Evolutionary conservation across 2,329 filamentous ascomycete genomes (phyloP), one percentile per base, ranked within the genome.

Genomic region (Aureobasidium pullulans): DNA sequence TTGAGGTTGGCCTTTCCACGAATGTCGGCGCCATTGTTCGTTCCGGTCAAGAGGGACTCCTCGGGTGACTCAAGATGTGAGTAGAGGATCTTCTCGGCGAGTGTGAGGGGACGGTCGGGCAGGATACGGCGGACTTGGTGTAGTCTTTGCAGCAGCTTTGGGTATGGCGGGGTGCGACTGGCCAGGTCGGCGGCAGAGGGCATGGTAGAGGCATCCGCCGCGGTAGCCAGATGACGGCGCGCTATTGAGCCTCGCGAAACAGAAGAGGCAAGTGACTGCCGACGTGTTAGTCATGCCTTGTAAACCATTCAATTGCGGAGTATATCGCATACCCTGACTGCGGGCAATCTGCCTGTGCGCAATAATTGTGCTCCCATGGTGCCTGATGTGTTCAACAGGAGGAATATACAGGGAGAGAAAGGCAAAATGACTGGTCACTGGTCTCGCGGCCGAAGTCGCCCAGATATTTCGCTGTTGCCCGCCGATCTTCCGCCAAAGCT

Each of bases 61-160:
- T 96, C 92, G 6, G 86, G 84, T 69, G 90, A 89, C 75, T 94
- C 87, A 64, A 99, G 80, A 77, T 99, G 94, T 68, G 92, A 90
- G 79, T 97, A 99, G 61, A 99, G 83, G 69, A 99, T 96, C 83
- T 99, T 99, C 77, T 99, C 94, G 64, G 94, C 91, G 60, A 99
- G 83, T 2, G 93, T 96, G 61, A 99, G 83, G 59, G 80, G 73
- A 32, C 81, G 76, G 15, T 73, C 73, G 8, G 79, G 75, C 36
- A 96, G 81, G 9, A 96, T 83, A 57, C 83, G 81, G 57, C 84
- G 81, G 34, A 96, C 92, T 70, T 90, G 80, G 63, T 84, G 79
- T 63, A 96, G 87, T 67, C 87, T 89, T 69, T 81, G 82, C 70
- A 92, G 81, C 54, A 96, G 87, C 74, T 87, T 91, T 66, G 87